Conservation (phyloP, 441 rosid species). For the Melianthus villosus region DNA sequence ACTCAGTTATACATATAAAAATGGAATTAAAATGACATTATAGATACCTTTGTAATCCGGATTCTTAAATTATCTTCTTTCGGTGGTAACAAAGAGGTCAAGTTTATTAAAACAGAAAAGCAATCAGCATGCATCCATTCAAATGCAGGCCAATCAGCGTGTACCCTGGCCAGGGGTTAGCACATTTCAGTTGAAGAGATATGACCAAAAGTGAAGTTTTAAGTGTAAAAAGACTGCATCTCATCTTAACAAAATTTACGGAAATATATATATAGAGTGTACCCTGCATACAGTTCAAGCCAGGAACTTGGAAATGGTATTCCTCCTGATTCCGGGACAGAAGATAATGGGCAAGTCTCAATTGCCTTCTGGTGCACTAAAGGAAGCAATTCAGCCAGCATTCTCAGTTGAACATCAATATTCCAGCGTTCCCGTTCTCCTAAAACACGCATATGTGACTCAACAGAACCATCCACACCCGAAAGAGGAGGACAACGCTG, state of each 20-base stretch:
- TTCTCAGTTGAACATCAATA: conserved; percentile 74
- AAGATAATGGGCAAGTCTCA: conserved; percentile 70
- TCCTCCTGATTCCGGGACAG: conserved; percentile 27
- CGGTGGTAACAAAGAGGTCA: conserved; percentile 66
- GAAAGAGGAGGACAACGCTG: conserved; percentile 90
- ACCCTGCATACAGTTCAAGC: conserved; percentile 68
- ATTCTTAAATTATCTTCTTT: conserved; percentile 81
- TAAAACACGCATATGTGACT: conserved; percentile 67
- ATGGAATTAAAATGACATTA: conserved; percentile 1
- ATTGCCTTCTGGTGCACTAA: conserved; percentile 52
- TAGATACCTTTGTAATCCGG: conserved; percentile 57
- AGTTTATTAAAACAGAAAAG: conserved; percentile 65
- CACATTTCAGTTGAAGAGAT: no score
- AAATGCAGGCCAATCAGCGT: conserved; percentile 67
- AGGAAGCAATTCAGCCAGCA: conserved; percentile 71
- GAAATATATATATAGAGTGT: conserved; percentile 9
- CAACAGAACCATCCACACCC: conserved; percentile 91
- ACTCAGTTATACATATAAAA: conserved; percentile 4
- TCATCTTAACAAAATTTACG: no score
- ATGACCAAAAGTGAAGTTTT: no score
- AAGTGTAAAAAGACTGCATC: no score
- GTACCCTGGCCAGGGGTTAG: conserved; percentile 38
- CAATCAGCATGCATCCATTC: conserved; percentile 92
- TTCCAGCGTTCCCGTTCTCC: conserved; percentile 96
- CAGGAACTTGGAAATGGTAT: conserved; percentile 32